phyloP scores from a whole-genome alignment of 2,329 filamentous ascomycete species.

The Aspergillus tamarii region DNA sequence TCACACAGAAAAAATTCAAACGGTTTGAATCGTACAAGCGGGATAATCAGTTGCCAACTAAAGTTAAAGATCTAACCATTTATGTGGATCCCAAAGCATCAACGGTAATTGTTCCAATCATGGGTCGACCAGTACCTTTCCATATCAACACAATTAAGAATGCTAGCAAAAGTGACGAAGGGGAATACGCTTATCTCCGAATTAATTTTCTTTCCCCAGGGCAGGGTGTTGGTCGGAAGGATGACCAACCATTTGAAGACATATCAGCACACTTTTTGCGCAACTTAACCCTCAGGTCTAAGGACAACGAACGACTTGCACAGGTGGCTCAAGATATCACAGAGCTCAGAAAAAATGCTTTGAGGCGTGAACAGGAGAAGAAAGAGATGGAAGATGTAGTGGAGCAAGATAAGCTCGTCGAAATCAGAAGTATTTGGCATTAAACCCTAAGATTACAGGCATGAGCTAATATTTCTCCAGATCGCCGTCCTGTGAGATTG shows the following conservation, averaged over 20 bases:
- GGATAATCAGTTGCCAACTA: constrained; percentile 86
- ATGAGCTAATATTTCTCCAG: constrained; percentile 56
- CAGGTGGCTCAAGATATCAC: constrained; percentile 92
- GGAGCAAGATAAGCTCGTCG: constrained; percentile 94
- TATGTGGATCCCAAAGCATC: constrained; percentile 88
- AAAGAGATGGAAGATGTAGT: constrained; percentile 99
- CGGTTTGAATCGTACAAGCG: constrained; percentile 98
- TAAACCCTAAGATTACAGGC: not conserved
- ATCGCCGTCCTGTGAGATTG: constrained; percentile 85
- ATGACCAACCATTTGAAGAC: constrained; percentile 97
- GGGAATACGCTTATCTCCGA: constrained; percentile 88
- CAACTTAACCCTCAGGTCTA: constrained; percentile 91
- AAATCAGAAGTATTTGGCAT: constrained; percentile 76
- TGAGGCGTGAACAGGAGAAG: constrained; percentile 95
- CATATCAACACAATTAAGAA: constrained; percentile 99
- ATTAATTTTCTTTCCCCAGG: constrained; percentile 98
- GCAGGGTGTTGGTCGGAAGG: constrained; percentile 94
- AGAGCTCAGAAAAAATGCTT: constrained; percentile 90
- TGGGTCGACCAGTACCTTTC: constrained; percentile 96
- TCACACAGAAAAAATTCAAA: constrained; percentile 98
- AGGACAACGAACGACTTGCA: constrained; percentile 83
- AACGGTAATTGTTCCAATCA: constrained; percentile 91
- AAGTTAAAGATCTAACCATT: constrained; percentile 83
- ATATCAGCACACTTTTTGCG: constrained; percentile 93
- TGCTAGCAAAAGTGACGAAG: constrained; percentile 95